phyloP scores from a whole-genome alignment of 257 asterid genomes.

The Vinca minor region DNA sequence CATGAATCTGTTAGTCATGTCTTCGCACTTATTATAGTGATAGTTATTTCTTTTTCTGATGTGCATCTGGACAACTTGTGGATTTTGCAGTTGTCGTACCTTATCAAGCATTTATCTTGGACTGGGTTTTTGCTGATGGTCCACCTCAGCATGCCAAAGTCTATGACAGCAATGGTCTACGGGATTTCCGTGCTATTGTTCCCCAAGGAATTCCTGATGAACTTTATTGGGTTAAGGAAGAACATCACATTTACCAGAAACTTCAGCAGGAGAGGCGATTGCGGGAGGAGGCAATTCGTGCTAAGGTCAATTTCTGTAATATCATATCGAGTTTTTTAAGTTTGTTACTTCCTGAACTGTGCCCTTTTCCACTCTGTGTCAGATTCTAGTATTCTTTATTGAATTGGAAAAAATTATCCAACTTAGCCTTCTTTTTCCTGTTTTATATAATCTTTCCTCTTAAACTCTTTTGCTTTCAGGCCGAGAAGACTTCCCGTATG shows the following conservation, averaged over 20 bases:
- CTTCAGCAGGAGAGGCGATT: constrained; percentile 67
- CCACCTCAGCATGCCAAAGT: constrained; percentile 60
- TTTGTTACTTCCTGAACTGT: not conserved
- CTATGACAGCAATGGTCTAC: constrained; percentile 60
- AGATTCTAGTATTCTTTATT: not conserved
- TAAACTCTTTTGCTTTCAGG: constrained; percentile 41
- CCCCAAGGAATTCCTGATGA: constrained; percentile 47
- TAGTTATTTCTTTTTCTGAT: not conserved
- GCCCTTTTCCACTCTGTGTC: not conserved
- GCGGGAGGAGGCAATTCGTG: constrained; percentile 62
- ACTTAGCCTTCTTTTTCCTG: too few species aligned
- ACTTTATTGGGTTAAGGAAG: constrained; percentile 78
- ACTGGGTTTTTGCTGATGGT: constrained; percentile 98
- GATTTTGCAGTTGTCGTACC: constrained; percentile 70
- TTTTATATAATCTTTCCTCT: not conserved
- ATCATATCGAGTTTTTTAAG: not conserved
- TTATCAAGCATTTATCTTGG: constrained; percentile 63
- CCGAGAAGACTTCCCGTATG: constrained; percentile 59
- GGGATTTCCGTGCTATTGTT: constrained; percentile 81
- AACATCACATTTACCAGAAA: constrained; percentile 37
- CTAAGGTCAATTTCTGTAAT: constrained; percentile 47
- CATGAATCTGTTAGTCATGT: not conserved
- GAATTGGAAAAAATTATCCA: not conserved
- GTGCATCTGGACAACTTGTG: constrained; percentile 23
- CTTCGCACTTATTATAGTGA: not conserved